Evolutionary conservation across 2,329 filamentous ascomycete species (phyloP).

Genomic region (Fusarium torulosum): DNA sequence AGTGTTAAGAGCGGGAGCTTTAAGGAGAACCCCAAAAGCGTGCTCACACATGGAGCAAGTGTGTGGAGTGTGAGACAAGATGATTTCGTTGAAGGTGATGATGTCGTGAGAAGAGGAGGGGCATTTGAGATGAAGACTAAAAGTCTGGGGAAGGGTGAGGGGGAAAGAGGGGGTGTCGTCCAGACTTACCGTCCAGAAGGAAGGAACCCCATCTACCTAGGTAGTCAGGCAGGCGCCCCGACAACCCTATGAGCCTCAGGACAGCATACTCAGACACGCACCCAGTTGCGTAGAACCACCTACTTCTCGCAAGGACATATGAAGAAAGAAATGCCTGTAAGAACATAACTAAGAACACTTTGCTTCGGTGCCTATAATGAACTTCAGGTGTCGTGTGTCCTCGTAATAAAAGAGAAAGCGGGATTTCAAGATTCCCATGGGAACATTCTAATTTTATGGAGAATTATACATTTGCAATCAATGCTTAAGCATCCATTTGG

Average conservation of each 20-base stretch:
- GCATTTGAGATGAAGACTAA: constrained; percentile 1
- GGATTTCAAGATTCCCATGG: neutral
- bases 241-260: constrained; percentile 26
- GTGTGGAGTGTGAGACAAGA: neutral
- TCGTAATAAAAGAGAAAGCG: neutral
- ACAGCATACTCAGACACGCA: constrained; percentile 4
- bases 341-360: neutral
- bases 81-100: neutral
- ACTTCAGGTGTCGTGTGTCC: neutral
- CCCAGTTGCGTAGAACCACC: neutral
- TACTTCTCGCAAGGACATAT: neutral
- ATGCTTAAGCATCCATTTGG: neutral
- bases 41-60: neutral
- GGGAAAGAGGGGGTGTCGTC: constrained; percentile 4
- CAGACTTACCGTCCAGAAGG: constrained; percentile 16
- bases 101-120: neutral
- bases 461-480: neutral
- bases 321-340: neutral
- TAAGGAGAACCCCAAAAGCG: neutral
- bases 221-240: constrained; percentile 10
- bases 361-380: neutral
- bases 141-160: constrained; percentile 11
- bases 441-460: neutral
- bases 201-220: constrained; percentile 9
- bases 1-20: neutral